phyloP scores from a whole-genome alignment of 305 asterid species.

The Plantago coronopus region DNA sequence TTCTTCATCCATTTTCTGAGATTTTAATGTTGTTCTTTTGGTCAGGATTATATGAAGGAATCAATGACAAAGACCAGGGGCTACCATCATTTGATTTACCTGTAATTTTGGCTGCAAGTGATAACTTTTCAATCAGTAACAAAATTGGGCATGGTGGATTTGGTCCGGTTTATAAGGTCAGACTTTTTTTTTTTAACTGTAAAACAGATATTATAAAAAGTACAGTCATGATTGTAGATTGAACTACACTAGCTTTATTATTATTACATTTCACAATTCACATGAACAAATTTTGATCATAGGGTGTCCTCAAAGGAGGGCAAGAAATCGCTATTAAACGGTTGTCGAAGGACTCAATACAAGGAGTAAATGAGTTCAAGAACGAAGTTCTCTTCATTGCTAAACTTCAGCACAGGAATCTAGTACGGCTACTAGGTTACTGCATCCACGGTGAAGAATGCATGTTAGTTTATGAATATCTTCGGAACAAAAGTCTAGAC shows the following conservation, averaged over 20 bases:
- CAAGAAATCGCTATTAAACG: conserved; percentile 24
- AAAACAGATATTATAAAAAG: neutral
- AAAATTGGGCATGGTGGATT: conserved; percentile 47
- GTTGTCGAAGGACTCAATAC: conserved; percentile 20
- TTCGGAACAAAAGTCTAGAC: conserved; percentile 29
- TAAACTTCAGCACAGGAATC: conserved; percentile 32
- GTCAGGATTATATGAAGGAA: conserved; percentile 1
- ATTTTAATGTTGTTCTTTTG: neutral
- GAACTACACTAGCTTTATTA: neutral
- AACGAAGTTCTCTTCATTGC: conserved; percentile 28
- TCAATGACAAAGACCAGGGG: conserved; percentile 16
- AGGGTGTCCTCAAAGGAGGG: conserved; percentile 19
- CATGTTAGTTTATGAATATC: conserved; percentile 30
- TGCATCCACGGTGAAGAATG: conserved; percentile 22
- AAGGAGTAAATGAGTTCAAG: conserved; percentile 26
- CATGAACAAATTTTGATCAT: neutral
- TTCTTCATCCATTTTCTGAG: neutral
- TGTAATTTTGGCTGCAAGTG: conserved; percentile 27
- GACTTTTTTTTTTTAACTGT: neutral
- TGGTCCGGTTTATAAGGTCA: conserved; percentile 46
- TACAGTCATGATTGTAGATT: too few species aligned
- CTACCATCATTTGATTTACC: conserved; percentile 29
- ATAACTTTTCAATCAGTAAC: conserved; percentile 27
- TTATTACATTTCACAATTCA: neutral
- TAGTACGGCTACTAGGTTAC: conserved; percentile 30